Conservation (phyloP, 2,329 filamentous ascomycete genomes). For the Emergomyces orientalis region DNA sequence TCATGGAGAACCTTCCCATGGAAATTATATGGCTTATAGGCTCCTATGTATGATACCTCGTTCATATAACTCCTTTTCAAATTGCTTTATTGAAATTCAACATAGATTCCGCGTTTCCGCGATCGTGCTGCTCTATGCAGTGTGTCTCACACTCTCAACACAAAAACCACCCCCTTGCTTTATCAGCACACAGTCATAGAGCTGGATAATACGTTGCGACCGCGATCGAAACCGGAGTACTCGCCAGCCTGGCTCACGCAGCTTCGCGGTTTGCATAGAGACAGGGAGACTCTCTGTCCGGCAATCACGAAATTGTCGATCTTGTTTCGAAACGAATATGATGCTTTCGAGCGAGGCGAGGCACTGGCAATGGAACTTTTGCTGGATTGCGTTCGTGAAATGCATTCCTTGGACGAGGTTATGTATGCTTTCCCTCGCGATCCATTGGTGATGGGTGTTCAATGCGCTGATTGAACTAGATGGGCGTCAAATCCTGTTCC, state of each 20-base stretch:
- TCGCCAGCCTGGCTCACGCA: neutral
- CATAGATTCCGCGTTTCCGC: neutral
- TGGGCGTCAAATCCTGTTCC: neutral
- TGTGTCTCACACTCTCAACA: neutral
- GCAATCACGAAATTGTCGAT: neutral
- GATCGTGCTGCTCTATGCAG: neutral
- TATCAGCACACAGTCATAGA: neutral
- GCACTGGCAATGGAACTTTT: neutral
- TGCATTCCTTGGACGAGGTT: neutral
- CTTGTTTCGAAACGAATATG: neutral
- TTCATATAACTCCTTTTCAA: neutral
- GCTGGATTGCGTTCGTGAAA: neutral
- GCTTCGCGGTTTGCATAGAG: neutral
- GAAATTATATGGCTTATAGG: neutral
- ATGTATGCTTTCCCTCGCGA: neutral
- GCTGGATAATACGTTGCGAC: neutral
- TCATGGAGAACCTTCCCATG: neutral
- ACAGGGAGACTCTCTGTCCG: neutral
- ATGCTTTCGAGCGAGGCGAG: neutral
- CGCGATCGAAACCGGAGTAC: neutral
- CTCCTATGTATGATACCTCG: neutral
- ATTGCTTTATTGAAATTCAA: neutral
- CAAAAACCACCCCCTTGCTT: neutral
- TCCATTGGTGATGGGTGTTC: neutral
- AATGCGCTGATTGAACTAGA: neutral